These are phyloP conservation scores for Cytospora chrysosperma DNA, from an alignment of 2,329 filamentous ascomycete species.

Conservation along the genomic window DNA sequence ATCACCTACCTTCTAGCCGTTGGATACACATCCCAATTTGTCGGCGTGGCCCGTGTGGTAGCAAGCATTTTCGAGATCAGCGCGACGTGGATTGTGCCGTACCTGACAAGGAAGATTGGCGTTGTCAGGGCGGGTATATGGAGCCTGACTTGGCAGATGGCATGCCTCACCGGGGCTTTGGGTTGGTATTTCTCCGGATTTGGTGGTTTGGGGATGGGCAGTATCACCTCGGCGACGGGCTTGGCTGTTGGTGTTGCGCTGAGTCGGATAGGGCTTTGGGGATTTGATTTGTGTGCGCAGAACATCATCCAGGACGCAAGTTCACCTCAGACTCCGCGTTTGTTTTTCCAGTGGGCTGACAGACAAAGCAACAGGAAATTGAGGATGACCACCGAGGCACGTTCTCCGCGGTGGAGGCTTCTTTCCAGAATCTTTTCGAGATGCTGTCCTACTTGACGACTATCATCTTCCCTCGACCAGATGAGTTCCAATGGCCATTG, in stretches of 20 bases:
- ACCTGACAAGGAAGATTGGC: slow-evolving; percentile 54
- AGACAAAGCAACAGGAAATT: slow-evolving; percentile 44
- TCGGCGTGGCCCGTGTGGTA: slow-evolving; percentile 53
- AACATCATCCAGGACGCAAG: slow-evolving; percentile 60
- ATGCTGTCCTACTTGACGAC: slow-evolving; percentile 65
- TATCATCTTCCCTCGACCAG: slow-evolving; percentile 60
- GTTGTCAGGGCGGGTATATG: slow-evolving; percentile 67
- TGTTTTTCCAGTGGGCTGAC: neutral
- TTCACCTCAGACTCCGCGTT: slow-evolving; percentile 34
- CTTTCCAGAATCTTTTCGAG: slow-evolving; percentile 69
- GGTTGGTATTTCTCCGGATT: slow-evolving; percentile 40
- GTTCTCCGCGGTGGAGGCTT: slow-evolving; percentile 68
- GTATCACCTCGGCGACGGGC: slow-evolving; percentile 42
- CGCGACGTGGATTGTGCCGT: slow-evolving; percentile 60
- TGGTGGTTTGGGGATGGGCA: slow-evolving; percentile 25
- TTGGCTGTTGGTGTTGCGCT: slow-evolving; percentile 52
- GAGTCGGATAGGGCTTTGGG: slow-evolving; percentile 61
- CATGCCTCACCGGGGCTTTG: slow-evolving; percentile 48
- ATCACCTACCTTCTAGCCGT: slow-evolving; percentile 59
- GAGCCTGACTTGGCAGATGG: slow-evolving; percentile 68
- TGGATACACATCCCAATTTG: slow-evolving; percentile 50
- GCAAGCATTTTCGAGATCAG: slow-evolving; percentile 56
- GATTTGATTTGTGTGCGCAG: slow-evolving; percentile 61
- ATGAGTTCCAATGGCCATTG: slow-evolving; percentile 64
- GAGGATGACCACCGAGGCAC: slow-evolving; percentile 57